Percentiles rank a stretch among this genome's conserved stretches.
These are phyloP conservation scores for Bjerkandera adusta DNA, from an alignment of 1,284 basidiomycete genomes.

Conservation along the genomic window DNA sequence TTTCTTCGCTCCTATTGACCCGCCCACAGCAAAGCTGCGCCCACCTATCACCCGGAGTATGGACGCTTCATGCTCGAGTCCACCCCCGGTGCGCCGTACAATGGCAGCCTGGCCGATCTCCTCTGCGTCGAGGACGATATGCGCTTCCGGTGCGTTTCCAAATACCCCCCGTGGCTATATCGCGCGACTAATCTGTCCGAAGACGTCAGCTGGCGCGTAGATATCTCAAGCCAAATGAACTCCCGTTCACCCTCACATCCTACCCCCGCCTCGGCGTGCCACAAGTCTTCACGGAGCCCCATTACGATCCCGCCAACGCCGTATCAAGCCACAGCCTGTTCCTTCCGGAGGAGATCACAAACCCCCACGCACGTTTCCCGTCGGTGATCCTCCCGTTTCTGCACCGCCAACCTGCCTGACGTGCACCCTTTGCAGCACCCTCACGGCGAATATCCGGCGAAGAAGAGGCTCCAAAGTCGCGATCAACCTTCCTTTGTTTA, in stretches of 20 bases:
- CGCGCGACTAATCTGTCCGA: slow-evolving; percentile 16
- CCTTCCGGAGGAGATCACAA: slow-evolving; percentile 94
- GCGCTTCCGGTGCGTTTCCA: slow-evolving; percentile 66
- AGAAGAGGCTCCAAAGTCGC: slow-evolving; percentile 92
- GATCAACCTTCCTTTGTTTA: slow-evolving; percentile 93
- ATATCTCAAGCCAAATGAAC: slow-evolving; percentile 83
- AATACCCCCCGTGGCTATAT: background rate
- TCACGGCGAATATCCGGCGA: slow-evolving; percentile 93
- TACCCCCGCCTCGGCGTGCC: slow-evolving; percentile 91
- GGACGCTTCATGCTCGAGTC: slow-evolving; percentile 99
- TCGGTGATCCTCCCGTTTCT: slow-evolving; percentile 42
- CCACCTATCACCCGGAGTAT: slow-evolving; percentile 98
- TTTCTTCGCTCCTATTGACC: slow-evolving; percentile 12
- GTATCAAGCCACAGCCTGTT: slow-evolving; percentile 90
- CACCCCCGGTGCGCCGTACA: slow-evolving; percentile 94
- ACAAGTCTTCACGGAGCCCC: slow-evolving; percentile 91
- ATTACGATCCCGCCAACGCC: slow-evolving; percentile 71
- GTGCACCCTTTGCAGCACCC: slow-evolving; percentile 57
- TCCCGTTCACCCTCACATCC: slow-evolving; percentile 93
- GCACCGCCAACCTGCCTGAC: slow-evolving; percentile 17
- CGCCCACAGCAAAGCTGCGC: slow-evolving; percentile 61
- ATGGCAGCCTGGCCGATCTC: slow-evolving; percentile 82
- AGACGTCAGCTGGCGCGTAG: slow-evolving; percentile 85
- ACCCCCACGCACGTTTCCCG: slow-evolving; percentile 97
- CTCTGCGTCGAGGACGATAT: slow-evolving; percentile 93